Percentiles rank a stretch among this genome's conserved stretches.
phyloP scores from a whole-genome alignment of 306 rosid species.

The Fragaria iinumae region DNA sequence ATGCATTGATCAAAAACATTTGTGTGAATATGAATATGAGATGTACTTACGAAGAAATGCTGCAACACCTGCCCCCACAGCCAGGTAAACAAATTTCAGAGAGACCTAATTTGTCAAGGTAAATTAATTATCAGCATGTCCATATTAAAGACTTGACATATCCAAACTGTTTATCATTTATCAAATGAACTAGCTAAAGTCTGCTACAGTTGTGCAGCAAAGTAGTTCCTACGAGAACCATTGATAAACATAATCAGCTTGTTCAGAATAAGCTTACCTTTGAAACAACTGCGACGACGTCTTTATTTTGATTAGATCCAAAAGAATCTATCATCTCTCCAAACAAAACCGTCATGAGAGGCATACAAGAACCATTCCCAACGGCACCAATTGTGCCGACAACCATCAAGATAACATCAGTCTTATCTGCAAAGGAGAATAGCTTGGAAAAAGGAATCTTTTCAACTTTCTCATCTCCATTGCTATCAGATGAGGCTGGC shows the following conservation, averaged over 20 bases:
- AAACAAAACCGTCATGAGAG: slow-evolving; percentile 67
- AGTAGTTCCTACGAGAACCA: neutral
- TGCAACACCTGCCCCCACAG: slow-evolving; percentile 48
- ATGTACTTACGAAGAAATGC: slow-evolving; percentile 73
- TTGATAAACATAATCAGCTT: neutral
- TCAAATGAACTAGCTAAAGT: neutral
- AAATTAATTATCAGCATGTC: slow-evolving; percentile 7
- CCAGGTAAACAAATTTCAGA: slow-evolving; percentile 71
- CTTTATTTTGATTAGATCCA: slow-evolving; percentile 47
- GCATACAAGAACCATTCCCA: slow-evolving; percentile 66
- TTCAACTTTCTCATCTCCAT: slow-evolving; percentile 37
- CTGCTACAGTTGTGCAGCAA: neutral
- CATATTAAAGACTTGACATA: neutral
- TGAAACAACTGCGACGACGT: slow-evolving; percentile 48
- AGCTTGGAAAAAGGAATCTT: slow-evolving; percentile 62
- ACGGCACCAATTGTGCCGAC: slow-evolving; percentile 67
- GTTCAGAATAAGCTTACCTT: slow-evolving; percentile 43
- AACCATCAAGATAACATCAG: slow-evolving; percentile 57
- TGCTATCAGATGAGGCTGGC: slow-evolving; percentile 25
- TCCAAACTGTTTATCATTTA: neutral
- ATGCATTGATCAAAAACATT: neutral
- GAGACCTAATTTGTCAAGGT: slow-evolving; percentile 46
- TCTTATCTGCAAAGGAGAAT: slow-evolving; percentile 72
- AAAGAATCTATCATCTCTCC: slow-evolving; percentile 63
- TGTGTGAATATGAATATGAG: neutral